Conservation (phyloP, 139 green algal genomes). For the Tetradesmus lagerheimii region DNA sequence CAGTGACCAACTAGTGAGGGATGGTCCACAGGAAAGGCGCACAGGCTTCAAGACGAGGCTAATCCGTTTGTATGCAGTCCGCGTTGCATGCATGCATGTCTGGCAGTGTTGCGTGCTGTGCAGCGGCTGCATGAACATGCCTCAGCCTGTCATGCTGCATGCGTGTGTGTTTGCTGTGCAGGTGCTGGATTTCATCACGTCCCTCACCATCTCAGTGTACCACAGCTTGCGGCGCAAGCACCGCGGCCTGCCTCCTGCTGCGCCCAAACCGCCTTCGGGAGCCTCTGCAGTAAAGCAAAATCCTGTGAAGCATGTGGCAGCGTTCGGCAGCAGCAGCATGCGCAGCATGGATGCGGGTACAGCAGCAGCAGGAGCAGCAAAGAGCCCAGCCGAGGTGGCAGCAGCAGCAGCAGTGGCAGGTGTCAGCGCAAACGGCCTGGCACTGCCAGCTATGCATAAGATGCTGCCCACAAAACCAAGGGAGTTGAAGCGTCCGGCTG, state of each 20-base stretch:
- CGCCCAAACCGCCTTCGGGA: not conserved
- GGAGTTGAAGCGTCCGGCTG: not conserved
- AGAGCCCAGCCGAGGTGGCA: not conserved
- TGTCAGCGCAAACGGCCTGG: not conserved
- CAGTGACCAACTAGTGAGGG: too few species aligned
- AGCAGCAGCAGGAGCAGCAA: not conserved
- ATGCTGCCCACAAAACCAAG: not conserved
- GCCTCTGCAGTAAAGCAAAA: not conserved
- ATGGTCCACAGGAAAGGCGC: too few species aligned
- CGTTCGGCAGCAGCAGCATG: conserved; percentile 22
- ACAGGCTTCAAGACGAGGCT: too few species aligned
- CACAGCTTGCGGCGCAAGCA: not conserved
- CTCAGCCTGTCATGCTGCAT: not conserved
- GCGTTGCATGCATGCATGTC: not conserved
- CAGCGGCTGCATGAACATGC: too few species aligned
- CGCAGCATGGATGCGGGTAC: not conserved
- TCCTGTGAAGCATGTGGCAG: too few species aligned
- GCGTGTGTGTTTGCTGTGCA: not conserved
- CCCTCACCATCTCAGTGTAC: conserved; percentile 17
- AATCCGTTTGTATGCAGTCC: too few species aligned
- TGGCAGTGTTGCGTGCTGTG: too few species aligned
- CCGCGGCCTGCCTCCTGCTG: not conserved
- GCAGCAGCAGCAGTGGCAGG: not conserved
- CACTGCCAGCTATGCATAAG: not conserved
- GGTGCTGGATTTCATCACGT: conserved; percentile 40